Conservation (phyloP, 78 protist genomes). For the Isochrysis galbana region DNA sequence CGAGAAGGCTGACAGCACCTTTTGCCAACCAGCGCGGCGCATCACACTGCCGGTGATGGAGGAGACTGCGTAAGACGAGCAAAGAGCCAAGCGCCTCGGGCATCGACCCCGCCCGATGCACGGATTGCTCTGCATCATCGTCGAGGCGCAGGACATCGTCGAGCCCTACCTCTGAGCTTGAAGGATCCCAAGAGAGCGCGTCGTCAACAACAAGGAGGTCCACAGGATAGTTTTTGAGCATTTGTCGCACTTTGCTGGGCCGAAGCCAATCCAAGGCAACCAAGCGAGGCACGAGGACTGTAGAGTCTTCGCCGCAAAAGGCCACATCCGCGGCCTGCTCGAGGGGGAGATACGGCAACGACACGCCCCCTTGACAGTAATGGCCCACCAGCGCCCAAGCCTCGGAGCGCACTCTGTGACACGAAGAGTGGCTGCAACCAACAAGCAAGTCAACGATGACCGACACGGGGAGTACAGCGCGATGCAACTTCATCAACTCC, state of each 20-base stretch:
- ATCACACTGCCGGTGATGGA: neutral
- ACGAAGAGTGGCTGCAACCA: neutral
- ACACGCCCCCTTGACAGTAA: neutral
- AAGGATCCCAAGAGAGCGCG: no score
- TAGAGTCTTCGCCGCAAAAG: no score
- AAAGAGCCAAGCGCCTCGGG: neutral
- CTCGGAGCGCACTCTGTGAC: neutral
- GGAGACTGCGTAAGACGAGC: neutral
- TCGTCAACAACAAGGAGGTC: neutral
- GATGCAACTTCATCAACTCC: neutral
- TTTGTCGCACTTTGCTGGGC: neutral
- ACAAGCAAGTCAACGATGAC: neutral
- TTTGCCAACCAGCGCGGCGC: neutral
- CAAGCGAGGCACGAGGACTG: no score
- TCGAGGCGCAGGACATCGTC: no score
- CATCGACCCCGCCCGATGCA: neutral
- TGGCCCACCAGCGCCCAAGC: neutral
- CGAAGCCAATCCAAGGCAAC: neutral
- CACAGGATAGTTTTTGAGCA: neutral
- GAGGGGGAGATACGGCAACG: neutral
- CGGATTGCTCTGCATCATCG: no score
- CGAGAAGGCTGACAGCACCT: neutral
- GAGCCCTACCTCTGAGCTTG: no score
- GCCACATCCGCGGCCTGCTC: no score
- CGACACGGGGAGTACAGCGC: neutral